These are phyloP conservation scores for Triticum turgidum DNA, from an alignment of 176 grass and related monocot genomes.

Conservation along the genomic window DNA sequence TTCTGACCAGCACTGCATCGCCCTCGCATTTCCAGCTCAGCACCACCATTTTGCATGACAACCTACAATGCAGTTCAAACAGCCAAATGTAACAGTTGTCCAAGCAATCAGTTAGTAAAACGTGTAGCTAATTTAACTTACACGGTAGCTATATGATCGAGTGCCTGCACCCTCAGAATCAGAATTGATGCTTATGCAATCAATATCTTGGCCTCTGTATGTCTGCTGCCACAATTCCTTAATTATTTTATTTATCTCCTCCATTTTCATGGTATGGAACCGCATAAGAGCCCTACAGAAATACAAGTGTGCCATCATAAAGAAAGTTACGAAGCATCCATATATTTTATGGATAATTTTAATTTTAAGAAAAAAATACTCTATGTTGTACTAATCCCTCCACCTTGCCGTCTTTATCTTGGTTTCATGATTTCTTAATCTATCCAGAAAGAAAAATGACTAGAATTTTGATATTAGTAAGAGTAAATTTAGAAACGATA, in stretches of 20 bases:
- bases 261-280: conserved; percentile 99
- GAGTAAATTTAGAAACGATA: not conserved
- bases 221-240: conserved; percentile 99
- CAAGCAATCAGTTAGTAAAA: conserved; percentile 2
- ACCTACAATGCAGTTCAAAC: conserved; percentile 50
- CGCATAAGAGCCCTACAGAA: conserved; percentile 86
- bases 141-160: conserved; percentile 92
- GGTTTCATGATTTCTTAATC: not conserved
- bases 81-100: conserved; percentile 18
- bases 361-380: not conserved
- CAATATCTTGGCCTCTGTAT: conserved; percentile 96
- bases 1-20: conserved; percentile 99
- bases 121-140: conserved; percentile 49
- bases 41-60: conserved; percentile 95
- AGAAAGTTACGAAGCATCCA: not conserved
- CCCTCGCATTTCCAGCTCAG: conserved; percentile 96
- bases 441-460: not conserved
- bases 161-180: conserved; percentile 90
- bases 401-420: not conserved
- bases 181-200: conserved; percentile 92
- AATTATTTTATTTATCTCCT: conserved; percentile 99
- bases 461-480: not conserved
- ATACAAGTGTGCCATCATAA: not conserved
- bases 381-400: not conserved
- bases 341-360: not conserved